Conservation (phyloP, 225 moss, liverwort and hornwort genomes). For the Antitrichia curtipendula region DNA sequence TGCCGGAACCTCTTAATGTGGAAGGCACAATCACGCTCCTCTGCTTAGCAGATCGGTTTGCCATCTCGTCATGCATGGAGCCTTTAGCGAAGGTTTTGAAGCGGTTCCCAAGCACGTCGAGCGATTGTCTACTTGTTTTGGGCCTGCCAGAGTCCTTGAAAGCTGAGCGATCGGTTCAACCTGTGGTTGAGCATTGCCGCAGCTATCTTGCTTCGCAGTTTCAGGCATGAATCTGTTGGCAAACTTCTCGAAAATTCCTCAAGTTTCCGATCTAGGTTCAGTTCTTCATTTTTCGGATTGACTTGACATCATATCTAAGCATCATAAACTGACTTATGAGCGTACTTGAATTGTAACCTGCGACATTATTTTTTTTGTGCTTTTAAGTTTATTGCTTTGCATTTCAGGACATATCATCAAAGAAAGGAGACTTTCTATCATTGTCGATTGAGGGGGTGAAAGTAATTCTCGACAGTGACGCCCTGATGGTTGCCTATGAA, state of each 20-base stretch:
- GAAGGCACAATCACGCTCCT: conserved; percentile 58
- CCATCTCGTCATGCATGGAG: conserved; percentile 76
- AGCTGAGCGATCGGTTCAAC: conserved; percentile 59
- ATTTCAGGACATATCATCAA: conserved; percentile 47
- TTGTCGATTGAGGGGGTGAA: conserved; percentile 70
- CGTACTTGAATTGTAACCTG: neutral
- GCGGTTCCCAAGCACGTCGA: conserved; percentile 55
- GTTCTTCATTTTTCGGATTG: neutral
- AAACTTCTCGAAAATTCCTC: neutral
- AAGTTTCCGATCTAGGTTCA: neutral
- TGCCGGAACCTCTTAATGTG: conserved; percentile 51
- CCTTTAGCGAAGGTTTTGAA: conserved; percentile 55
- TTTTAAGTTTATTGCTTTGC: neutral
- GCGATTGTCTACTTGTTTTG: conserved; percentile 62
- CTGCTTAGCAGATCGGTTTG: conserved; percentile 73
- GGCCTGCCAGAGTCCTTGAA: conserved; percentile 67
- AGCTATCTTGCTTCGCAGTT: conserved; percentile 67
- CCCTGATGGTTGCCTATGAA: conserved; percentile 55
- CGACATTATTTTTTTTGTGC: neutral
- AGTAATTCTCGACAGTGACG: conserved; percentile 73
- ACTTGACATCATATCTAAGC: neutral
- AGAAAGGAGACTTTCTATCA: conserved; percentile 49
- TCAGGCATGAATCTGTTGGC: conserved; percentile 22
- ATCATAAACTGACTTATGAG: neutral
- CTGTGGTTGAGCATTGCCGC: conserved; percentile 70